A percentile compares a stretch with the other conserved stretches of the same genome.
These are phyloP conservation scores for Hyphopichia buzzinii DNA, from an alignment of 1,139 yeast genomes.

Conservation along the genomic window DNA sequence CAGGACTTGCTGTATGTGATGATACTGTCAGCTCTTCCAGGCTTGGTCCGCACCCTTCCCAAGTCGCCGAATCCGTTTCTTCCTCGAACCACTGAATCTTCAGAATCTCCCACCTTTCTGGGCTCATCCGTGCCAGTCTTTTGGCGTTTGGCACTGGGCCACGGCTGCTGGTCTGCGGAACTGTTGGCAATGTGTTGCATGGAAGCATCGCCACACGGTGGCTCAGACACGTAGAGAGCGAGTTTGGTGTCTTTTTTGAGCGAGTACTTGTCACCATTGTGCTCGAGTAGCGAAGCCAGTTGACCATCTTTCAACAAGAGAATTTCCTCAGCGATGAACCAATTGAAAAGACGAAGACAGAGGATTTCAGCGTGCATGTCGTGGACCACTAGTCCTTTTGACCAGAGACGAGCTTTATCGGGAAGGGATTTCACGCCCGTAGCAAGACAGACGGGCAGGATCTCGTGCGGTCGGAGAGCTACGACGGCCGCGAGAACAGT, in stretches of 20 bases:
- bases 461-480: conserved; percentile 26
- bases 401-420: conserved; percentile 36
- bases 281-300: neutral
- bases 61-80: conserved; percentile 53
- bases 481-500: conserved; percentile 80
- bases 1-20: conserved; percentile 78
- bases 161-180: conserved; percentile 4
- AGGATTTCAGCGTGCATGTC: conserved; percentile 90
- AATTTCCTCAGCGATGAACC: conserved; percentile 32
- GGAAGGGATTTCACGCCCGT: conserved; percentile 87
- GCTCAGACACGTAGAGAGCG: conserved; percentile 69
- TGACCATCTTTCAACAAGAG: conserved; percentile 3
- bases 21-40: conserved; percentile 79
- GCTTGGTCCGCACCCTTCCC: conserved; percentile 83
- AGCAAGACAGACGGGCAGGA: conserved; percentile 50
- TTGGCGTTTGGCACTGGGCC: conserved; percentile 5
- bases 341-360: conserved; percentile 66
- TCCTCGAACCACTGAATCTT: conserved; percentile 48
- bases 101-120: too few species aligned
- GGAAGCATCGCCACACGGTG: conserved; percentile 94
- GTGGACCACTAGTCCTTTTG: conserved; percentile 65
- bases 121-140: neutral
- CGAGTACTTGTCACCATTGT: conserved; percentile 9
- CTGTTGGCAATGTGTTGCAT: conserved; percentile 33
- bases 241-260: conserved; percentile 29